Percentiles rank a stretch among this genome's conserved stretches.
Conservation (phyloP, 192 early-diverging fungal species). For the Backusella macrospora region DNA sequence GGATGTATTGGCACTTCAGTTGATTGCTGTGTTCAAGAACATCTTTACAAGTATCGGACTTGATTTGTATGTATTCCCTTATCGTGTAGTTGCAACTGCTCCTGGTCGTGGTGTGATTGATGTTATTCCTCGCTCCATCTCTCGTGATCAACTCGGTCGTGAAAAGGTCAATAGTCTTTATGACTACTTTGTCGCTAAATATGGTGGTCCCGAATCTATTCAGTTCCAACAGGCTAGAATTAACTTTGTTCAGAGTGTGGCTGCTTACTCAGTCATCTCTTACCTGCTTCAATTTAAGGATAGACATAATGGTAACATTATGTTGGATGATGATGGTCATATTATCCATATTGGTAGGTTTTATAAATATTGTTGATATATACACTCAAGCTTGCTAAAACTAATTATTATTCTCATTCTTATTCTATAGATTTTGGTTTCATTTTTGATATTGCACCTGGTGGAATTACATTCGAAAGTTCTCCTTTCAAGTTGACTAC, state of each 20-base stretch:
- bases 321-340: conserved; percentile 96
- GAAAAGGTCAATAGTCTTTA: conserved; percentile 98
- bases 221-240: conserved; percentile 87
- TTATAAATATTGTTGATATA: background rate
- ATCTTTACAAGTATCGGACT: conserved; percentile 89
- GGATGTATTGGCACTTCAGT: conserved; percentile 95
- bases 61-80: conserved; percentile 96
- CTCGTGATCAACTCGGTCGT: conserved; percentile 95
- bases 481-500: conserved; percentile 98
- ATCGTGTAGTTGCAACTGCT: conserved; percentile 95
- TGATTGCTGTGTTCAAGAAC: conserved; percentile 97
- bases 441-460: conserved; percentile 98
- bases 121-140: conserved; percentile 95
- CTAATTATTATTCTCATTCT: background rate
- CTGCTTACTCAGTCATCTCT: conserved; percentile 93
- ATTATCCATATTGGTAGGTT: conserved; percentile 89
- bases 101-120: conserved; percentile 99
- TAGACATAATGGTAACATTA: conserved; percentile 99
- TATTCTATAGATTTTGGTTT: conserved; percentile 90
- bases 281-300: conserved; percentile 98
- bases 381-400: background rate
- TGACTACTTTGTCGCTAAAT: conserved; percentile 94
- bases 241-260: conserved; percentile 94
- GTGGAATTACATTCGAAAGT: conserved; percentile 93
- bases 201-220: conserved; percentile 87